Evolutionary conservation across 345 rosid genomes (phyloP), one percentile per base, ranked within the genome.

Genomic region (Hibiscus mutabilis): DNA sequence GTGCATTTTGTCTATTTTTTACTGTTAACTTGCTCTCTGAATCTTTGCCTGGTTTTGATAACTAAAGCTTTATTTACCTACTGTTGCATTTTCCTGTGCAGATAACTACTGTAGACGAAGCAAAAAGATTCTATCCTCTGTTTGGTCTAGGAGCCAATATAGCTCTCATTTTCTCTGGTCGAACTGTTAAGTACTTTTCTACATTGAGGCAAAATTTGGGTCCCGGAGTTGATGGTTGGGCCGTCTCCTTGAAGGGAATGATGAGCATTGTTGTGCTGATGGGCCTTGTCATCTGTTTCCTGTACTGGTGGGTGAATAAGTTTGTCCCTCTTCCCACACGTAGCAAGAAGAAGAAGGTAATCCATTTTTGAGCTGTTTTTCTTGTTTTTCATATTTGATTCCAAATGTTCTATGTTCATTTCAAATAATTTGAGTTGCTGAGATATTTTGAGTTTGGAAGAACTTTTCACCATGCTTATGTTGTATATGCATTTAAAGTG

Each of bases 171-270:
- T 94, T 94, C 82, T 94, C 98, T 1, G 97, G 98, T 47, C 79
- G 98, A 76, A 94, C 98, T 47, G 98, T 94, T 60, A 94, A 94
- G 76, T 94, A 94, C 74, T 91, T 94, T 83, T 94, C 98, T 37
- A 91, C 87, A 58, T 68, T 94, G 89, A 89, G 98, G 73, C 75
- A 85, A 72, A 84, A 72, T 77, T 82, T 94, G 85, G 98, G 96
- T 33, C 98, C 98, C 76, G 97, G 98, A 76, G 96, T 94, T 73
- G 98, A 94, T 83, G 98, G 98, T 47, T 94, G 98, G 98, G 97
- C 98, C 55, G 62, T 91, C 75, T 91, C 98, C 70, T 83, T 94
- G 74, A 91, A 88, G 80, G 98, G 79, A 14, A 94, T 94, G 98
- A 94, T 94, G 97, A 90, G 91, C 81, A 91, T 94, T 66, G 98